phyloP scores from a whole-genome alignment of 2,329 filamentous ascomycete species.

The Penicillium sp. region DNA sequence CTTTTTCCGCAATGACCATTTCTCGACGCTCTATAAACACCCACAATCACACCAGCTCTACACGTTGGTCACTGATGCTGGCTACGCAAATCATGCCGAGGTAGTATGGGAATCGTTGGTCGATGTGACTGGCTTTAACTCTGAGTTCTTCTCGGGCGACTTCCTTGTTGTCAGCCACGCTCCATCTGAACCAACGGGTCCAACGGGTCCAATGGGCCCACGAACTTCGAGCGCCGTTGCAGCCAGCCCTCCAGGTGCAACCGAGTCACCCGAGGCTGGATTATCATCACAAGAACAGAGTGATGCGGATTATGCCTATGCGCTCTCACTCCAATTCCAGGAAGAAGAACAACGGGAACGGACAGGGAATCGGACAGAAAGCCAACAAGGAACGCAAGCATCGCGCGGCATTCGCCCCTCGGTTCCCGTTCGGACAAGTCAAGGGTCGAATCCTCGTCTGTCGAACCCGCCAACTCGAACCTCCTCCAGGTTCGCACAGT shows the following conservation, averaged over 20 bases:
- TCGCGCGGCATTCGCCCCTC: conserved; percentile 11
- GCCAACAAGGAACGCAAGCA: not conserved
- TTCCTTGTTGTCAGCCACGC: conserved; percentile 75
- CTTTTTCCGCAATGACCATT: conserved; percentile 94
- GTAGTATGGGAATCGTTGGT: conserved; percentile 93
- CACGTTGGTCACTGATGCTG: conserved; percentile 86
- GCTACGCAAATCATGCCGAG: conserved; percentile 81
- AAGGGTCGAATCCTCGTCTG: conserved; percentile 9
- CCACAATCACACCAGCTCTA: conserved; percentile 70
- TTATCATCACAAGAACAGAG: conserved; percentile 61
- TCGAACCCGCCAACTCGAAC: conserved; percentile 15
- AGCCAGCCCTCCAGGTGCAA: conserved; percentile 2
- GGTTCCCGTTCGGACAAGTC: conserved; percentile 16
- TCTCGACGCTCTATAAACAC: conserved; percentile 88
- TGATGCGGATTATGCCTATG: conserved; percentile 70
- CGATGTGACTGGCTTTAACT: conserved; percentile 76
- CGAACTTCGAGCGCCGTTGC: conserved; percentile 26
- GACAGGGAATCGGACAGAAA: conserved; percentile 37
- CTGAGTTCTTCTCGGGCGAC: conserved; percentile 84
- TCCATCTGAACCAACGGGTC: conserved; percentile 27
- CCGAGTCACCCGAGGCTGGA: conserved; percentile 13
- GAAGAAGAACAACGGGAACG: conserved; percentile 77
- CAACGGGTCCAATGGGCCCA: conserved; percentile 27
- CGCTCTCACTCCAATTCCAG: conserved; percentile 84
- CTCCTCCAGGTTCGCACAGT: conserved; percentile 19